Percentiles rank a stretch among this genome's conserved stretches.
Conservation (phyloP, 75 land plant species). For the Cryptomeria japonica region DNA sequence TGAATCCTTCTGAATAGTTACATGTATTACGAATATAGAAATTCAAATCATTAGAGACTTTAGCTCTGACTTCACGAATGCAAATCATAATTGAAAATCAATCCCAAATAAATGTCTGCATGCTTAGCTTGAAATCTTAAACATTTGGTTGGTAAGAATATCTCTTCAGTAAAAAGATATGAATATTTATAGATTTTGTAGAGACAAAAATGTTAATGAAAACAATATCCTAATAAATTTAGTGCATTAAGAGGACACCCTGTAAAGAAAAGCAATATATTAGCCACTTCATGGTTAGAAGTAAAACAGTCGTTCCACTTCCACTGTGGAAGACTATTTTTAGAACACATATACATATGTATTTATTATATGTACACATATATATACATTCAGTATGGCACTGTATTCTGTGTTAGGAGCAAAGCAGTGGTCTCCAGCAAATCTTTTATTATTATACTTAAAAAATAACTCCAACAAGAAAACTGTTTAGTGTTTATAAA, state of each 20-base stretch:
- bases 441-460: neutral
- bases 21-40: neutral
- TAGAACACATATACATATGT: too few relatives aligned
- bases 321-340: neutral
- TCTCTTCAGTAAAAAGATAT: too few relatives aligned
- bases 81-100: neutral
- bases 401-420: neutral
- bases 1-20: constrained; percentile 33
- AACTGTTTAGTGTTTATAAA: neutral
- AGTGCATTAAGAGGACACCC: neutral
- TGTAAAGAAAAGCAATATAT: neutral
- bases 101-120: neutral
- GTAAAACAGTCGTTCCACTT: neutral
- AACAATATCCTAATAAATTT: neutral
- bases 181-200: too few relatives aligned
- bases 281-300: neutral
- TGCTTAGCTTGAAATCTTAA: neutral
- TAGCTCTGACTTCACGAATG: neutral
- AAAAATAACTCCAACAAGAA: neutral
- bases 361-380: too few relatives aligned
- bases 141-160: too few relatives aligned
- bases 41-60: neutral
- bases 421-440: neutral
- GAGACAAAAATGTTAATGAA: too few relatives aligned
- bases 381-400: neutral